A percentile compares a stretch with the other conserved stretches of the same genome.
phyloP scores from a whole-genome alignment of 441 rosid species.

The Erysimum cheiri region DNA sequence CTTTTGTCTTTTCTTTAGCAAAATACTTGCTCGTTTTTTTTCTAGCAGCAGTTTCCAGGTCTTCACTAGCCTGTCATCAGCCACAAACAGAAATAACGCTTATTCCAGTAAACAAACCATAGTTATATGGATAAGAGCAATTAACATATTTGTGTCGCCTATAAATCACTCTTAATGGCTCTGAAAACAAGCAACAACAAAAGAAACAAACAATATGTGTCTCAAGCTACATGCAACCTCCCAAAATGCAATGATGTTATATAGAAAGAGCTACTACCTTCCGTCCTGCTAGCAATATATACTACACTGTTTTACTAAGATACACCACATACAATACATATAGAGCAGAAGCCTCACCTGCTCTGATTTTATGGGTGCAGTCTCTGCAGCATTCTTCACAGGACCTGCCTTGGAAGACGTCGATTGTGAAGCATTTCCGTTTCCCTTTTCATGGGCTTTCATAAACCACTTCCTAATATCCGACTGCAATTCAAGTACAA shows the following conservation, averaged over 20 bases:
- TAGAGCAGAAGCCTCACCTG: conserved; percentile 51
- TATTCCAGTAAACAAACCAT: conserved; percentile 2
- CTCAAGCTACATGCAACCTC: conserved; percentile 8
- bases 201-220: conserved; percentile 14
- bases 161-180: conserved; percentile 23
- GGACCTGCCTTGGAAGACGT: conserved; percentile 39
- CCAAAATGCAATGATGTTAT: background rate
- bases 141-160: conserved; percentile 13
- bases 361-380: conserved; percentile 48
- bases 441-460: conserved; percentile 85
- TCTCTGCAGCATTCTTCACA: conserved; percentile 43
- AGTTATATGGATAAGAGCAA: background rate
- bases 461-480: conserved; percentile 95
- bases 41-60: conserved; percentile 61
- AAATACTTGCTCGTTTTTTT: conserved; percentile 97
- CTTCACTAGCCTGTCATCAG: conserved; percentile 51
- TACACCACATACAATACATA: conserved; percentile 8
- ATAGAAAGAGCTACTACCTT: conserved; percentile 4
- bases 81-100: conserved; percentile 26
- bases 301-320: conserved; percentile 6
- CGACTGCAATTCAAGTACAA: conserved; percentile 56
- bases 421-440: conserved; percentile 48
- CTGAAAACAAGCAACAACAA: conserved; percentile 10
- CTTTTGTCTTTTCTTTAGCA: conserved; percentile 66
- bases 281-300: background rate